Percentiles rank a stretch among this genome's conserved stretches.
Conservation (phyloP, 257 asterid genomes). For the Ilex aquifolium region DNA sequence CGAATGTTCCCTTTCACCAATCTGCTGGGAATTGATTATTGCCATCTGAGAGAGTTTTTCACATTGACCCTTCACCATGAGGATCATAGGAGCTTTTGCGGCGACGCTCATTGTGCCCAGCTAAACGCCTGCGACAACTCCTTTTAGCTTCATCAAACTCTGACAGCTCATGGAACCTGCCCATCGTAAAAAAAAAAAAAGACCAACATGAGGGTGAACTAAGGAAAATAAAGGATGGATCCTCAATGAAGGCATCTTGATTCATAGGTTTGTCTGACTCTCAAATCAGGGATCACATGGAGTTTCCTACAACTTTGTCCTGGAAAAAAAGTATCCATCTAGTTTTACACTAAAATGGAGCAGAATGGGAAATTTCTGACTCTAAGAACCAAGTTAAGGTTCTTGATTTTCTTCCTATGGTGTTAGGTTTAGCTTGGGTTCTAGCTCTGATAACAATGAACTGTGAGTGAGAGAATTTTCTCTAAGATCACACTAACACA, state of each 20-base stretch:
- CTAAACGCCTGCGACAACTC: constrained; percentile 86
- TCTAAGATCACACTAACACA: no score
- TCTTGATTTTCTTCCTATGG: no score
- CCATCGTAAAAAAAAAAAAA: constrained; percentile 4
- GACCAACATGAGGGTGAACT: background rate
- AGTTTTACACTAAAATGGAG: no score
- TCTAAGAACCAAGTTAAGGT: no score
- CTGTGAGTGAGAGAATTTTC: no score
- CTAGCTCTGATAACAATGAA: no score
- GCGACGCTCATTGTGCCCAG: constrained; percentile 90
- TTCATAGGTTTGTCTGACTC: background rate
- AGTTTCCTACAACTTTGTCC: no score
- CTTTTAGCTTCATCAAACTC: constrained; percentile 83
- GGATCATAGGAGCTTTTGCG: constrained; percentile 66
- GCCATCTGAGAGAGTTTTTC: constrained; percentile 4
- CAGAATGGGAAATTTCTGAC: no score
- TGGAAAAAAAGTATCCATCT: no score
- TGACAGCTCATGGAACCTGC: constrained; percentile 78
- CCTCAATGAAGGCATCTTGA: background rate
- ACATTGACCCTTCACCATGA: constrained; percentile 34
- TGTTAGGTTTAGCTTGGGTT: no score
- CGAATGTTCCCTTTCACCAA: background rate
- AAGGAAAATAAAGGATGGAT: constrained; percentile 10
- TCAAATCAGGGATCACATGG: no score
- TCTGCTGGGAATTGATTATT: no score